Conservation (phyloP, 495 filamentous ascomycete species). For the Aeminium ludgeri region DNA sequence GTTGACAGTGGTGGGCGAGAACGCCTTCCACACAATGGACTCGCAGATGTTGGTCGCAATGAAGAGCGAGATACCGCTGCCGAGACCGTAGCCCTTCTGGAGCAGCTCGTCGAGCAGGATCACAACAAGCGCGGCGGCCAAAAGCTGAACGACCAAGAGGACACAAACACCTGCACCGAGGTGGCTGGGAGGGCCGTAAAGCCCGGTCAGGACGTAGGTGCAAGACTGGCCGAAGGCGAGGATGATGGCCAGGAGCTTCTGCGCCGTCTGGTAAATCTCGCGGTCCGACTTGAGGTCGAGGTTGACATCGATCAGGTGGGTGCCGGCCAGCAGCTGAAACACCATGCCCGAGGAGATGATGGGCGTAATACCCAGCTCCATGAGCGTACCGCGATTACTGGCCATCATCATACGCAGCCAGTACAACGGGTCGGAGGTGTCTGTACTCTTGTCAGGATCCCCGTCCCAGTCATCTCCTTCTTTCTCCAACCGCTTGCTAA, state of each 20-base stretch:
- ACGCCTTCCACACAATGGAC: slow-evolving; percentile 99
- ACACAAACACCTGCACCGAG: slow-evolving; percentile 96
- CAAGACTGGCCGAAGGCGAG: slow-evolving; percentile 92
- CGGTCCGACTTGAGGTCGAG: slow-evolving; percentile 98
- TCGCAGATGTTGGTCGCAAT: slow-evolving; percentile 99
- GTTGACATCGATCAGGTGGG: slow-evolving; percentile 93
- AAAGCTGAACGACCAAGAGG: slow-evolving; percentile 89
- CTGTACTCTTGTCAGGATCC: slow-evolving; percentile 33
- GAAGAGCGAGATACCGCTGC: slow-evolving; percentile 96
- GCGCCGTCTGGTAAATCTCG: slow-evolving; percentile 97
- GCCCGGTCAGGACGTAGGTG: slow-evolving; percentile 92
- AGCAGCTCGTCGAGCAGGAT: slow-evolving; percentile 98
- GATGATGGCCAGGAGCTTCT: slow-evolving; percentile 98
- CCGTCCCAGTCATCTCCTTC: not conserved
- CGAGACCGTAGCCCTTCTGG: slow-evolving; percentile 98
- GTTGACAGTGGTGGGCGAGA: slow-evolving; percentile 98
- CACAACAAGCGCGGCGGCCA: slow-evolving; percentile 91
- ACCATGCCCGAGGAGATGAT: slow-evolving; percentile 99
- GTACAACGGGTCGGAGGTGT: slow-evolving; percentile 79
- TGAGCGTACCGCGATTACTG: slow-evolving; percentile 94
- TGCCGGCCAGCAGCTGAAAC: slow-evolving; percentile 98
- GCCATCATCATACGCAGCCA: slow-evolving; percentile 99
- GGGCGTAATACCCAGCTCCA: slow-evolving; percentile 97
- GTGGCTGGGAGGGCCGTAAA: slow-evolving; percentile 90
- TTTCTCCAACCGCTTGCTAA: slow-evolving; percentile 1